These are phyloP conservation scores for Lavandula angustifolia DNA, from an alignment of 257 asterid genomes.

Conservation along the genomic window DNA sequence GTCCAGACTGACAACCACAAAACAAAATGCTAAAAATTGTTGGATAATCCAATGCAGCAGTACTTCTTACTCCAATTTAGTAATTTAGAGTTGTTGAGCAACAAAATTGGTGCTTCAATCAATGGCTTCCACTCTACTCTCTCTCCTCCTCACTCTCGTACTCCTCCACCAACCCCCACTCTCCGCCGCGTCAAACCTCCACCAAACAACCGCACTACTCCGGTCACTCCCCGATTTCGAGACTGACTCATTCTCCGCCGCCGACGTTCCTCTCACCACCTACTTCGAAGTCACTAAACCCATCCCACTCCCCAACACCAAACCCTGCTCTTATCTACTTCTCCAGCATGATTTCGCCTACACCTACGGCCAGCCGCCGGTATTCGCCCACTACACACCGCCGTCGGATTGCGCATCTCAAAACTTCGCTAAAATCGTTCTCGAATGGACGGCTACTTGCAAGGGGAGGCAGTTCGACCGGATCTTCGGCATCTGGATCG, in stretches of 20 bases:
- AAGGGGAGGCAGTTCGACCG: constrained; percentile 80
- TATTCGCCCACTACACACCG: constrained; percentile 49
- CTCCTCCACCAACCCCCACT: constrained; percentile 37
- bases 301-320: constrained; percentile 50
- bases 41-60: constrained; percentile 21
- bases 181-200: constrained; percentile 48
- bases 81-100: too few relatives aligned
- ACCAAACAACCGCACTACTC: constrained; percentile 23
- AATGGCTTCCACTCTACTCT: constrained; percentile 26
- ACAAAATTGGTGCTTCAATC: too few relatives aligned
- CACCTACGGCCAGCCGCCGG: constrained; percentile 63
- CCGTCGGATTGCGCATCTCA: constrained; percentile 50
- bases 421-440: constrained; percentile 50
- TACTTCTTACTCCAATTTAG: constrained; percentile 22
- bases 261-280: constrained; percentile 36
- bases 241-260: constrained; percentile 30
- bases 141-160: constrained; percentile 29
- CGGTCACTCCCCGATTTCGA: constrained; percentile 35
- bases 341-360: constrained; percentile 63
- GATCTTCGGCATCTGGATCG: constrained; percentile 80
- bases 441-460: constrained; percentile 71
- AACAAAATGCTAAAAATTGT: constrained; percentile 1
- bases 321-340: constrained; percentile 53
- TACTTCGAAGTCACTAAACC: constrained; percentile 74
- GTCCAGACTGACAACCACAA: not conserved